Evolutionary conservation across 352 stramenopile species (phyloP), one percentile per base, ranked within the genome.

Genomic region (Pythium phragmiticola): DNA sequence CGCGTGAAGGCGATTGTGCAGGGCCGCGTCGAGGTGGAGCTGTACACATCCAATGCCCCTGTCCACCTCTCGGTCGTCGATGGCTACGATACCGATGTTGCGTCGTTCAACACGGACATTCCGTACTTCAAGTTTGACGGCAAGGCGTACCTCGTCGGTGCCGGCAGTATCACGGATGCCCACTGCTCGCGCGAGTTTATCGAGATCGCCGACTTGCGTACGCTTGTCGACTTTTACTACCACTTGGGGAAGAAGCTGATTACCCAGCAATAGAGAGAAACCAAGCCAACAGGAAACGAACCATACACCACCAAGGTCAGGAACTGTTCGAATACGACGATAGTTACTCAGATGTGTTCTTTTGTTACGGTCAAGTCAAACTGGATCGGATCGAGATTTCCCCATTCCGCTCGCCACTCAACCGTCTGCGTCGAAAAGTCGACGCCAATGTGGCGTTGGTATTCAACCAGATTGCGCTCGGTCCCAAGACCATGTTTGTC

Each of bases 101-200:
- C 88, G 7, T 92, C 80, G 33, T 96, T 94, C 71, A 96, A 96
- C 66, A 95, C 88, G 0, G 88, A 96, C 39, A 88, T 96, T n/a
- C 84, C 86, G 37, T 96, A 93, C 74, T 92, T 95, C 63, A 73
- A 88, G 42, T 92, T 87, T 56, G 79, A 89, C 36, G 83, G 83
- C 47, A 89, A 86, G 60, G 79, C 80, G n/a, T 92, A 90, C 60
- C 73, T 92, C 33, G 73, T 92, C n/a, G 83, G 83, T 28, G 80
- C 80, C 7, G 83, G 83, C 51, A 87, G 72, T 58, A 92, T 92
- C 66, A 89, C 77, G 6, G 79, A 92, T 63, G 83, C 83, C 1
- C 83, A 92, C 45, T 92, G 80, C 57, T 75, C 78, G 19, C 78
- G 83, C 19, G 83, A 92, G 67, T 89, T 79, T 60, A 92, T 90